Evolutionary conservation across 2,329 filamentous ascomycete genomes (phyloP), one percentile per base, ranked within the genome.

Genomic region (Pseudopyrenochaeta lycopersici): DNA sequence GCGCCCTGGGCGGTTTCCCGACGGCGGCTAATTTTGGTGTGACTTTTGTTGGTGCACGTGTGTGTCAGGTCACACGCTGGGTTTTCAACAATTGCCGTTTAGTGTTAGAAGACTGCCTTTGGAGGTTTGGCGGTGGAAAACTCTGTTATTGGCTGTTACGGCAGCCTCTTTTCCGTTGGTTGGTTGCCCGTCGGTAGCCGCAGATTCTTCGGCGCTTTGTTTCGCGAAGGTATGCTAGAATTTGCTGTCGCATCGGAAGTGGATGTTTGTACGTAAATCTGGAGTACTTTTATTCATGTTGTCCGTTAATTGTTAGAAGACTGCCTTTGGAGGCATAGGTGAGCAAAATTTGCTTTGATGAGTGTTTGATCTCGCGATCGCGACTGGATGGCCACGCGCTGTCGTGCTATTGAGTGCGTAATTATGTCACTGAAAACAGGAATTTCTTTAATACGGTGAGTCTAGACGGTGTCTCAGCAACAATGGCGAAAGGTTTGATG

Each of bases 231-330:
- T 46, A 39, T 29, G 54, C 58, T 56, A 59, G 58, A 62, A 38
- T 33, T 42, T 55, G 51, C 35, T 52, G 46, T 59, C 40, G 46
- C 58, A 52, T 53, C 46, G 11, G 29, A 41, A 53, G 61, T 60
- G 61, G 58, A 63, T 63, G 61, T 45, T 63, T 62, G 61, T 63
- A 63, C 61, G 61, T 63, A 63, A 63, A 56, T 40, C 33, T 27
- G 18, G 33, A 20, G 38, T 35, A 36, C 14, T 21, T 32, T 29
- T 49, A 52, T 48, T 31, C 20, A 48, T 14, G 29, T 45, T 50
- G 58, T 52, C 58, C 55, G 40, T 62, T 60, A 63, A 63, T 31
- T 63, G 61, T 51, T 62, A 54, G 56, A 57, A 21, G 44, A 49
- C 50, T 57, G 51, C 58, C 58, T 47, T 62, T 63, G 61, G 58